These are phyloP conservation scores for Trichoderma koningii DNA, from an alignment of 2,329 filamentous ascomycete genomes.

Conservation along the genomic window DNA sequence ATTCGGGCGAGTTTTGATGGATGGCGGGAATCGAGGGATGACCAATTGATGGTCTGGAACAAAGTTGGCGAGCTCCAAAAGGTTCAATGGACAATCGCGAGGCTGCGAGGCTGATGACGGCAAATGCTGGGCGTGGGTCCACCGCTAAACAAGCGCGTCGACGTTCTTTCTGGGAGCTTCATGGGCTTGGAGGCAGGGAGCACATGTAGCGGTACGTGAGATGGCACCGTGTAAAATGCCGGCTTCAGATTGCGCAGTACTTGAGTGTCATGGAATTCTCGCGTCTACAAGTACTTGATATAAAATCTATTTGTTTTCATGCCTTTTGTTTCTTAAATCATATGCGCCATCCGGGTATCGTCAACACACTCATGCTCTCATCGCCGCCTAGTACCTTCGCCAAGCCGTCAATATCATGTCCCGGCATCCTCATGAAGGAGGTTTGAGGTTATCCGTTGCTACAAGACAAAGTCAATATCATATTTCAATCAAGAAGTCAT, in stretches of 20 bases:
- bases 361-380: background rate
- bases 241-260: no score
- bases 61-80: slow-evolving; percentile 31
- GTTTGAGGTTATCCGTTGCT: slow-evolving; percentile 84
- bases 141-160: slow-evolving; percentile 25
- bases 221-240: background rate
- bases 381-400: no score
- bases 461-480: slow-evolving; percentile 20
- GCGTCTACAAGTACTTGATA: background rate
- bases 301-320: background rate
- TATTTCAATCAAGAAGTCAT: background rate
- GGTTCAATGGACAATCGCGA: slow-evolving; percentile 34
- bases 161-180: slow-evolving; percentile 11
- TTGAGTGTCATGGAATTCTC: no score
- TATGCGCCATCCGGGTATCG: background rate
- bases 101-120: slow-evolving; percentile 43
- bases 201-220: background rate
- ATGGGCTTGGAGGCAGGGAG: background rate
- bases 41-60: slow-evolving; percentile 35
- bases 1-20: slow-evolving; percentile 4
- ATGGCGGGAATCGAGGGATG: slow-evolving; percentile 27
- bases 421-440: slow-evolving; percentile 57
- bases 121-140: slow-evolving; percentile 31
- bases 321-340: background rate
- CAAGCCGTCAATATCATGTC: background rate